These are phyloP conservation scores for Centella asiatica DNA, from an alignment of 129 eudicot genomes.

Conservation along the genomic window DNA sequence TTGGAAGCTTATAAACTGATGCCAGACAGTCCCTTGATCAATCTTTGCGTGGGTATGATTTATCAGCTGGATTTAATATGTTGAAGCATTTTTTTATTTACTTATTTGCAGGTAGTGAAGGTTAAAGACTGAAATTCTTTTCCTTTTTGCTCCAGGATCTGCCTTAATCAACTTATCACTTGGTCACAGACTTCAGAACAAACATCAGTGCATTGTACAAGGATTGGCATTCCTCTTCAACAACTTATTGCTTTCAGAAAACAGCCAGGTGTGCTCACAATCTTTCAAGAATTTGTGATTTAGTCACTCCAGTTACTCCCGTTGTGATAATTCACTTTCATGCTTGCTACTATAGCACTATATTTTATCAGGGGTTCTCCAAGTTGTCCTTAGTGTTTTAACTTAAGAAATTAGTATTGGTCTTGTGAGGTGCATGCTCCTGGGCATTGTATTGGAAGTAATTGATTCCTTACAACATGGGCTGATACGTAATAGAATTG, in stretches of 20 bases:
- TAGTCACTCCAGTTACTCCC: too few species aligned
- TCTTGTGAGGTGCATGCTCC: too few species aligned
- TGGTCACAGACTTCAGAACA: constrained; percentile 69
- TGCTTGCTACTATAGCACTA: too few species aligned
- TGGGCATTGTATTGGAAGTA: too few species aligned
- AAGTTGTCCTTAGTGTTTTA: too few species aligned
- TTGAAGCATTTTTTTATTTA: neutral
- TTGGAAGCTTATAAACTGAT: constrained; percentile 79
- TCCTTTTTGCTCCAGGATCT: constrained; percentile 38
- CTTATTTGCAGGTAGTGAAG: neutral
- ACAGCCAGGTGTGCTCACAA: constrained; percentile 64
- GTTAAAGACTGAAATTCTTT: neutral
- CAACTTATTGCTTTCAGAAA: constrained; percentile 47
- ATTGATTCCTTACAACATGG: too few species aligned
- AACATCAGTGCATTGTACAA: constrained; percentile 63
- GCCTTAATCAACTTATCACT: constrained; percentile 70
- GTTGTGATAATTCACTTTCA: too few species aligned
- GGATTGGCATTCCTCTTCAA: constrained; percentile 77
- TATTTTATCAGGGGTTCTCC: too few species aligned
- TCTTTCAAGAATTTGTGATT: too few species aligned
- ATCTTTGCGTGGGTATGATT: constrained; percentile 72
- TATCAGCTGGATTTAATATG: neutral
- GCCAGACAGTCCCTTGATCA: constrained; percentile 77
- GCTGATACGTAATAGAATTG: too few species aligned
- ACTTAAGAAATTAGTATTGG: too few species aligned